Base-by-base conservation (phyloP, 768 basidiomycete genomes). In the Kwoniella shandongensis region DNA sequence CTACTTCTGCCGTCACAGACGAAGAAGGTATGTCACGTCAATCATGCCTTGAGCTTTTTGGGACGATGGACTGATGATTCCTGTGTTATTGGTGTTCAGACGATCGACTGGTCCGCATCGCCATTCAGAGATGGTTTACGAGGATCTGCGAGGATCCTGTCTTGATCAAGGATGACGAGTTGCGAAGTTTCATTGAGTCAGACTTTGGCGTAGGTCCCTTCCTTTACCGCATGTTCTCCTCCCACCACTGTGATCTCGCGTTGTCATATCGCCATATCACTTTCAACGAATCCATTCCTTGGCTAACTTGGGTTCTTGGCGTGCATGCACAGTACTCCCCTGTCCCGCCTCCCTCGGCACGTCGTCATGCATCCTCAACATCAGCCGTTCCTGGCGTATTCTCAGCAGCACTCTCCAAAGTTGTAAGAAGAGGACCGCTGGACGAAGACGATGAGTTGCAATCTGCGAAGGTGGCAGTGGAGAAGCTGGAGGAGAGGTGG, bases 361-460 rank as follows among this genome's bases (percentile, higher is more conserved):
- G 64, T 5, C 32, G 61, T 29, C 45, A 50, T 2, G 56, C 57
- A 3, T 59, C 69, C 0, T 51, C 70, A 2, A 50, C 73, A 6
- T 74, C 75, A 2, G 58, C 67, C 2, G 63, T 65, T 6, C 61
- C 70, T 2, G 42, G 53, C 15, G 72, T 66, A 12, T 64, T 72
- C 25, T 54, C 66, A 10, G 60, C 69, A 5, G 70, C 71, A 0
- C 44, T 76, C 0, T 73, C 75, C 29, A 72, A 73, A 47, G 75
- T 76, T 2, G 74, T 76, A 26, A 53, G 69, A 45, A 52, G 91
- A 7, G 84, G 84, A 23, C 88, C 92, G 1, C 88, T 90, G 4
- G 94, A 96, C 69, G 94, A 96, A 76, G 93, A 96, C 68, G 92
- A 97, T 75, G 89, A 89, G 57, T 81, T 99, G 29, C 87, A 92